Evolutionary conservation across 1,284 basidiomycete species (phyloP).

Genomic region (Meripilus lineatus): DNA sequence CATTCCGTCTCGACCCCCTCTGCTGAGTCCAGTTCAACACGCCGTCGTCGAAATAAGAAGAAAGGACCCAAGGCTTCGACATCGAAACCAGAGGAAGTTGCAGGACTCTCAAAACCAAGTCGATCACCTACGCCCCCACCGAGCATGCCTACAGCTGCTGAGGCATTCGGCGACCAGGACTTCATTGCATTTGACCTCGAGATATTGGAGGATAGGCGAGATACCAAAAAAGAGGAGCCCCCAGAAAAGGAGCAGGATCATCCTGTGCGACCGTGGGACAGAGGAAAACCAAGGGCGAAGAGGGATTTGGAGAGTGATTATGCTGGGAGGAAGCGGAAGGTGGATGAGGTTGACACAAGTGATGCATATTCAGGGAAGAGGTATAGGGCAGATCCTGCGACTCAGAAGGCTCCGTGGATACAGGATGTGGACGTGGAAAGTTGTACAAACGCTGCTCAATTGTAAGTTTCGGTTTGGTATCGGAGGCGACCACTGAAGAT

Average conservation of each 20-base stretch:
- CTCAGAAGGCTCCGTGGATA: constrained; percentile 77
- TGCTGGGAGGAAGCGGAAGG: constrained; percentile 36
- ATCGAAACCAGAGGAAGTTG: background rate
- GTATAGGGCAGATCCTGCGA: constrained; percentile 52
- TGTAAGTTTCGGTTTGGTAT: constrained; percentile 43
- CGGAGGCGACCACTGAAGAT: constrained; percentile 5
- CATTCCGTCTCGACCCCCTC: too few relatives aligned
- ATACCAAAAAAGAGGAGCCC: constrained; percentile 7
- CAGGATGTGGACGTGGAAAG: constrained; percentile 73
- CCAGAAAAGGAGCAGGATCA: constrained; percentile 25
- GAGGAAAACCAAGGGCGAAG: constrained; percentile 27
- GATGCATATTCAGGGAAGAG: constrained; percentile 54
- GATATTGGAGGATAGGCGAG: constrained; percentile 6
- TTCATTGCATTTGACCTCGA: constrained; percentile 51
- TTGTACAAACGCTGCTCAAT: constrained; percentile 75
- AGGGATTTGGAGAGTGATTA: constrained; percentile 16
- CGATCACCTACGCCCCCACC: background rate
- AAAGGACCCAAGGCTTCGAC: constrained; percentile 7
- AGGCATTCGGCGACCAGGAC: constrained; percentile 41
- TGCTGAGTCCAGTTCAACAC: constrained; percentile 6
- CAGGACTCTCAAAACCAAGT: background rate
- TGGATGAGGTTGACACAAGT: constrained; percentile 41
- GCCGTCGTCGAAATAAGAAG: constrained; percentile 18
- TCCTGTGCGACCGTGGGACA: constrained; percentile 40
- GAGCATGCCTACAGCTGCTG: background rate